Evolutionary conservation across 2,329 filamentous ascomycete species (phyloP), one percentile per base, ranked within the genome.

Genomic region (Cladophialophora bantiana): DNA sequence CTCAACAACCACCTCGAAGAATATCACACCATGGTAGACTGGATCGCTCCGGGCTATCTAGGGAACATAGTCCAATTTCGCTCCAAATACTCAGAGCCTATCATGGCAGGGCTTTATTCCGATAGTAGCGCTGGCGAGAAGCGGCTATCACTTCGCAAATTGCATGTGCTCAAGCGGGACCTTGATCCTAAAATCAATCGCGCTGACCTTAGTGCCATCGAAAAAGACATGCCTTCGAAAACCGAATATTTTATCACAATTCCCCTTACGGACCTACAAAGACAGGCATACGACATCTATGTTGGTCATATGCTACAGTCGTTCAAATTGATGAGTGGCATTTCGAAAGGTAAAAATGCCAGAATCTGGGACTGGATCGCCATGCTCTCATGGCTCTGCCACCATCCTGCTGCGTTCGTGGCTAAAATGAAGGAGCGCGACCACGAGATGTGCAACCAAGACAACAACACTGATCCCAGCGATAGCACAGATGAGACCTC

Each of bases 1-100:
- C 81, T 97, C 59, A 89, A 91, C 4, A 97, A 97, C 74, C 91
- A 92, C 59, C 87, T 97, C 0, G 81, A 85, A 34, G 94, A 97
- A 73, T 96, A 96, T 74, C 93, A 89, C 74, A 81, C 88, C n/a
- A 92, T 96, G 87, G 90, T 97, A 65, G 86, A 94, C 69, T 97
- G 93, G 92, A 88, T 95, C 59, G 89, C 92, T 1, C 91, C 91
- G 0, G 87, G 87, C 31, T 97, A 92, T 75, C 83, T 97, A 2
- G 93, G 92, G 0, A 83, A 86, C 3, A 78, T 84, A 9, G 73
- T 78, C 0, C 89, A 94, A 73, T 97, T 97, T 76, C 84, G 83
- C 20, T 76, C 82, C 0, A 85, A 88, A n/a, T 97, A 90, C 74
- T 85, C 88, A 4, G 84, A 83, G 2, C 91, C 92, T 0, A 97